Conservation (phyloP, 805 yeast species). For the Saturnispora kantuleensis region DNA sequence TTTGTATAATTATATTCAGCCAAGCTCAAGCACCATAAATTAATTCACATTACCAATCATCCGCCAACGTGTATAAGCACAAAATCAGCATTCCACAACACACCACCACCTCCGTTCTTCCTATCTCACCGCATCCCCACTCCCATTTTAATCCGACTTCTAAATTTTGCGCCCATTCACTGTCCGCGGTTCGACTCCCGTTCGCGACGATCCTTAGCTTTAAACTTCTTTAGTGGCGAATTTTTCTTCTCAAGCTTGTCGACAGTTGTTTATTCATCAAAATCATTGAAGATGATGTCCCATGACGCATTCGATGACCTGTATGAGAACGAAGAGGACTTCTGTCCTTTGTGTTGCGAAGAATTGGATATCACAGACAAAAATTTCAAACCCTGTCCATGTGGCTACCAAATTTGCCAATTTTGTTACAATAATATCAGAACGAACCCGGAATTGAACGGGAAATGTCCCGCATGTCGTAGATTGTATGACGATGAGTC, state of each 20-base stretch:
- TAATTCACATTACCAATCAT: too few species aligned
- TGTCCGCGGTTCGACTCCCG: too few species aligned
- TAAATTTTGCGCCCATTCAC: neutral
- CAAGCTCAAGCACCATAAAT: too few species aligned
- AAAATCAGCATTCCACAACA: too few species aligned
- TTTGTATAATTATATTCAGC: too few species aligned
- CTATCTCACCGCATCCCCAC: too few species aligned
- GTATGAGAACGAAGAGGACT: slow-evolving; percentile 64
- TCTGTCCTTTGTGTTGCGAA: slow-evolving; percentile 92
- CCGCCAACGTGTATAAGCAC: too few species aligned
- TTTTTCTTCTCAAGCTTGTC: neutral
- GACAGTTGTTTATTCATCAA: neutral
- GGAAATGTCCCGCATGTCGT: slow-evolving; percentile 97
- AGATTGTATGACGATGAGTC: slow-evolving; percentile 86
- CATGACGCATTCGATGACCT: slow-evolving; percentile 34
- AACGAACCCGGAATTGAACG: slow-evolving; percentile 90
- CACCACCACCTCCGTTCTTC: too few species aligned
- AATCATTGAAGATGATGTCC: slow-evolving; percentile 10
- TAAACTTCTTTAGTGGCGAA: slow-evolving; percentile 2
- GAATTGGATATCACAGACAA: slow-evolving; percentile 96
- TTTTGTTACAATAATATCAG: slow-evolving; percentile 95
- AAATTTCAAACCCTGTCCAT: slow-evolving; percentile 98
- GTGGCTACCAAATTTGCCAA: slow-evolving; percentile 98
- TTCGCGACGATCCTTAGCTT: too few species aligned
- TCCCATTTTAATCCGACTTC: neutral